Evolutionary conservation across 2,329 filamentous ascomycete genomes (phyloP), one percentile per base, ranked within the genome.

Genomic region (Botrytis cinerea): DNA sequence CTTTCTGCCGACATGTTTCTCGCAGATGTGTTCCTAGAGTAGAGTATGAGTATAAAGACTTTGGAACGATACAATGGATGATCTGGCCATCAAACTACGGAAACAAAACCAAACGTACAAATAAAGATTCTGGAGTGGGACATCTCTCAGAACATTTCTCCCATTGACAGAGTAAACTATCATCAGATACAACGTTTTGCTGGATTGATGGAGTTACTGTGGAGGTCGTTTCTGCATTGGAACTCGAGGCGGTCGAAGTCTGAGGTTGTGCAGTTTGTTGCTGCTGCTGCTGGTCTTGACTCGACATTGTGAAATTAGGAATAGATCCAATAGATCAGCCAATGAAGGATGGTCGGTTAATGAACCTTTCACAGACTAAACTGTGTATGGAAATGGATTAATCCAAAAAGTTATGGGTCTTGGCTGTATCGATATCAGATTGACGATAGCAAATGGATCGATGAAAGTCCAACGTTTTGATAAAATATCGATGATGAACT

Each of bases 1-100:
- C 87, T 99, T 99, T 84, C 96, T 94, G 77, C 96, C 96, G 82
- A 99, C 95, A 87, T 99, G 96, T 81, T 94, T 93, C 83, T 98
- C 96, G 84, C 96, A 98, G 78, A 99, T 95, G 84, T 99, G 96
- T 80, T 98, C 95, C 95, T 98, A 80, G 20, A 43, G 63, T 61
- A 45, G 16, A 59, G 64, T 59, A 69, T 75, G 72, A 76, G 72
- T 40, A n/a, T 28, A 8, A 32, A 14, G 35, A 40, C 45, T 12
- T 48, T 63, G 22, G 38, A 54, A 20, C 28, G 63, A 40, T 51
- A 7, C 3, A 10, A 38, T 38, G 45, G 9, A 10, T 2, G 8
- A 54, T 10, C 7, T 38, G 38, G 10, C 45, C 12, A 35, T 38
- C 25, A 4, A 32, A 38, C 18, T 22, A 51, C 12, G 43, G 40